Conservation (phyloP, 2,329 filamentous ascomycete genomes). For the Pyricularia grisea region DNA sequence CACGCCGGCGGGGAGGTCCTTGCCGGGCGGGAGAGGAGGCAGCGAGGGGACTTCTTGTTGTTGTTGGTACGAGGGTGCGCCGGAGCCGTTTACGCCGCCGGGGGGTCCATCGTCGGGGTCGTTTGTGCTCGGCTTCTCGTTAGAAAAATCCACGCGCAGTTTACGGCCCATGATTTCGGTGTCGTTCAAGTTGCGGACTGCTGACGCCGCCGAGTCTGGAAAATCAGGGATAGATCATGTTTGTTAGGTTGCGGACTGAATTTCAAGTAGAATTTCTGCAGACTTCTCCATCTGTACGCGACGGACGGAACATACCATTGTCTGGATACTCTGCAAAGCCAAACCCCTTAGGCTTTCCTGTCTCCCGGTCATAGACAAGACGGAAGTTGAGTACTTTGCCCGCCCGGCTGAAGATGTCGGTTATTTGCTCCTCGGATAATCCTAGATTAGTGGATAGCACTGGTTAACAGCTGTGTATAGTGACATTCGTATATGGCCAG, state of each 20-base stretch:
- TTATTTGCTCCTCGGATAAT: slow-evolving; percentile 91
- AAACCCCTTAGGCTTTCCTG: slow-evolving; percentile 89
- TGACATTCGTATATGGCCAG: not conserved
- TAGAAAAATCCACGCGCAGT: slow-evolving; percentile 90
- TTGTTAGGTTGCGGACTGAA: slow-evolving; percentile 1
- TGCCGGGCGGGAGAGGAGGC: slow-evolving; percentile 74
- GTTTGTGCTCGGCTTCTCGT: slow-evolving; percentile 60
- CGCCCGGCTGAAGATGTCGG: slow-evolving; percentile 82
- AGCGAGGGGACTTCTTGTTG: slow-evolving; percentile 32
- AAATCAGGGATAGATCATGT: slow-evolving; percentile 5
- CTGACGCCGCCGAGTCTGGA: slow-evolving; percentile 72
- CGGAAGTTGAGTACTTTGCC: slow-evolving; percentile 89
- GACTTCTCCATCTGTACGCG: too few species aligned
- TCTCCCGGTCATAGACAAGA: slow-evolving; percentile 91
- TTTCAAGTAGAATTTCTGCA: not conserved
- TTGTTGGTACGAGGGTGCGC: not conserved
- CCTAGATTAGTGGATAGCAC: slow-evolving; percentile 40
- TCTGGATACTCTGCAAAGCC: slow-evolving; percentile 96
- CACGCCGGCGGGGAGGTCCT: slow-evolving; percentile 73
- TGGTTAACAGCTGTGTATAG: not conserved
- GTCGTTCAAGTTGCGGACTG: slow-evolving; percentile 91
- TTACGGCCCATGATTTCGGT: slow-evolving; percentile 93
- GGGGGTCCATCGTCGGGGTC: slow-evolving; percentile 35
- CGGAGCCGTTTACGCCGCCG: not conserved
- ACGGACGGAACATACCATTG: slow-evolving; percentile 46